phyloP scores from a whole-genome alignment of 1,139 yeast species.

The Blastobotrys petasosporus region DNA sequence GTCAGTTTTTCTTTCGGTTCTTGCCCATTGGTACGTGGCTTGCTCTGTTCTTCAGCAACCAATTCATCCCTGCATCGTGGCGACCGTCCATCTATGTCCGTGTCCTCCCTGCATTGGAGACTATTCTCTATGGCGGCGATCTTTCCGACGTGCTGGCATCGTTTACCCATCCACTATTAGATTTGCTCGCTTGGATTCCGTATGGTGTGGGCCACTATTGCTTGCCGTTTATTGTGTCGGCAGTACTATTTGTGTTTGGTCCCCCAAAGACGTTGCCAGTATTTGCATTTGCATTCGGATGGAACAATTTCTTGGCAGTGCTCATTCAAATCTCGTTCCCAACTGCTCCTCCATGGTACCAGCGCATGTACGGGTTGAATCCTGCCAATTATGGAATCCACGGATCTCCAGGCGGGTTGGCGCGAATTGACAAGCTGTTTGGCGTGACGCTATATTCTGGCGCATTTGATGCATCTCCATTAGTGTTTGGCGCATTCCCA shows the following conservation, averaged over 20 bases:
- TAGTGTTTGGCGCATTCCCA: slow-evolving; percentile 97
- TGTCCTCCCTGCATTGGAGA: slow-evolving; percentile 89
- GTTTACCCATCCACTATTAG: slow-evolving; percentile 59
- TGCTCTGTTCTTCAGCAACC: slow-evolving; percentile 72
- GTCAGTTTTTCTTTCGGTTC: slow-evolving; percentile 81
- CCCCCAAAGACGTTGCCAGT: slow-evolving; percentile 87
- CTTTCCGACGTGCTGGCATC: slow-evolving; percentile 82
- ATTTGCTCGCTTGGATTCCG: slow-evolving; percentile 91
- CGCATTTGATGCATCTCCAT: slow-evolving; percentile 79
- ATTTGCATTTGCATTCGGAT: slow-evolving; percentile 95
- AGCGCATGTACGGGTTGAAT: slow-evolving; percentile 71
- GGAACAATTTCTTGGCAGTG: slow-evolving; percentile 87
- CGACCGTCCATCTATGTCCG: slow-evolving; percentile 90
- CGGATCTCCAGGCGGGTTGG: slow-evolving; percentile 96
- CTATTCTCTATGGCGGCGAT: slow-evolving; percentile 90
- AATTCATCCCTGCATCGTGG: slow-evolving; percentile 68
- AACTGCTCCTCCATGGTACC: slow-evolving; percentile 99
- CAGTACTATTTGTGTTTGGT: slow-evolving; percentile 72
- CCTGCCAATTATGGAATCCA: slow-evolving; percentile 90
- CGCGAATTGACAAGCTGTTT: slow-evolving; percentile 73
- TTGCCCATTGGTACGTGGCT: slow-evolving; percentile 88
- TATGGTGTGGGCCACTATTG: slow-evolving; percentile 88
- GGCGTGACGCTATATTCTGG: slow-evolving; percentile 85
- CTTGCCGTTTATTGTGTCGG: slow-evolving; percentile 84
- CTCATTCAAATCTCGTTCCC: slow-evolving; percentile 77